Evolutionary conservation across 495 filamentous ascomycete species (phyloP).

Genomic region (Cercophora samala): DNA sequence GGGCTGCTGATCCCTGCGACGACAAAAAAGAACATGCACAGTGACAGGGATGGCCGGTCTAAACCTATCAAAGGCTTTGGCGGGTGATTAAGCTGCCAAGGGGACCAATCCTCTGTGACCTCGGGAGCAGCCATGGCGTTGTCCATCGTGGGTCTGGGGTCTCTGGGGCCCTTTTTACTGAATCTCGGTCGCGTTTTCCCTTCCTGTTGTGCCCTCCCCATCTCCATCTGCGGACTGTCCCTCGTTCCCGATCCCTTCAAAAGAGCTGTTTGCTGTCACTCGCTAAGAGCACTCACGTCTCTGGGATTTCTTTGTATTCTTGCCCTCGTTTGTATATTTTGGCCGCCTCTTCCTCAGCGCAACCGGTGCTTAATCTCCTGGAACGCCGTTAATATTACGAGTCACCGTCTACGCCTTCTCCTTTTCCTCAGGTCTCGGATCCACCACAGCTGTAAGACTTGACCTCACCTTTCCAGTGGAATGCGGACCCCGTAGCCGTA

Average conservation of each 20-base stretch:
- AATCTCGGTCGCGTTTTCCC: constrained; percentile 21
- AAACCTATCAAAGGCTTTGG: constrained; percentile 17
- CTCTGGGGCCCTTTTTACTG: constrained; percentile 15
- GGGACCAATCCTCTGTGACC: constrained; percentile 16
- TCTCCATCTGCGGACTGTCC: constrained; percentile 17
- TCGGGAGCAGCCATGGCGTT: constrained; percentile 25
- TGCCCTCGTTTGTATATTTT: constrained; percentile 23
- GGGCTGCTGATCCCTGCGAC: constrained; percentile 14
- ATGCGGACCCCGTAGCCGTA: constrained; percentile 9
- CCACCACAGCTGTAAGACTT: constrained; percentile 4
- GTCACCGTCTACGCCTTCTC: constrained; percentile 11
- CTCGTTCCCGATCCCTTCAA: constrained; percentile 3
- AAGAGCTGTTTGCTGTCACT: constrained; percentile 29
- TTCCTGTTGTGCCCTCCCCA: constrained; percentile 12
- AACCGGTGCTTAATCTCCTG: constrained; percentile 10
- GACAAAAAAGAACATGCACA: constrained; percentile 9
- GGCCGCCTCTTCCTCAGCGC: constrained; percentile 6
- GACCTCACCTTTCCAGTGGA: constrained; percentile 6
- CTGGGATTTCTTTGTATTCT: constrained; percentile 16
- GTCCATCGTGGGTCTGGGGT: constrained; percentile 16
- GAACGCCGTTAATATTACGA: constrained; percentile 8
- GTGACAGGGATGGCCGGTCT: neutral
- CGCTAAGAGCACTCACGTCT: constrained; percentile 23
- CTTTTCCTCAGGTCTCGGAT: constrained; percentile 15
- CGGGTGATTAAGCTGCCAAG: constrained; percentile 15